phyloP scores from a whole-genome alignment of 192 early-diverging fungal genomes.

The Funneliformis geosporum region DNA sequence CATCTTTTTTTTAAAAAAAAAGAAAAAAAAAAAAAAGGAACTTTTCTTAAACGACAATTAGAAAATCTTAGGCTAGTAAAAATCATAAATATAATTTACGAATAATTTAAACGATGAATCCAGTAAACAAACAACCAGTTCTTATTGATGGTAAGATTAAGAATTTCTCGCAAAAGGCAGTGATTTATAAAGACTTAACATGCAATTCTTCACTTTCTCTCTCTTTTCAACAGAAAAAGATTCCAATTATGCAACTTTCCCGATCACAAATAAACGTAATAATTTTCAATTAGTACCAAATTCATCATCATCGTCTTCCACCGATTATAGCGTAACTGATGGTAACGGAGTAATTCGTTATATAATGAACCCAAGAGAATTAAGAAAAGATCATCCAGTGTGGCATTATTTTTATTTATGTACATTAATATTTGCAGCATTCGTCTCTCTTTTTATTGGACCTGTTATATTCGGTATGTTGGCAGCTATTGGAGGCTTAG shows the following conservation, averaged over 20 bases:
- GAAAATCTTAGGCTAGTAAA: no score
- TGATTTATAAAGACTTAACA: no score
- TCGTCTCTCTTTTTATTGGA: constrained; percentile 27
- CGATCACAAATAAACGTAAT: background rate
- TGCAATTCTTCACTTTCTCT: background rate
- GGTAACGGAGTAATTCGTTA: constrained; percentile 1
- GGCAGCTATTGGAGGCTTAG: constrained; percentile 29
- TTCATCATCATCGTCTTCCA: background rate
- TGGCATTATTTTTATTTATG: constrained; percentile 31
- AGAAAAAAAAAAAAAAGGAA: no score
- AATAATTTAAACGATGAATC: no score
- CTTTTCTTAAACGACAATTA: no score
- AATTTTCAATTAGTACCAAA: background rate
- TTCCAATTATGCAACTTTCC: no score
- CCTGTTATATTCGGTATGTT: constrained; percentile 32
- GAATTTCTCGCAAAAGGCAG: no score
- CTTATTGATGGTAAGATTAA: no score
- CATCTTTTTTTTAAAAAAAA: no score
- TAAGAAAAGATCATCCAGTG: constrained; percentile 26
- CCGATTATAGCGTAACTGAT: background rate
- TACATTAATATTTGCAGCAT: constrained; percentile 15
- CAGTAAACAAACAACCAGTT: no score
- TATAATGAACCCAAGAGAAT: constrained; percentile 13
- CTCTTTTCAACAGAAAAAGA: background rate
- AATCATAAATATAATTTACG: no score